These are phyloP conservation scores for Penicillium sp. DNA, from an alignment of 2,329 filamentous ascomycete species.

Conservation along the genomic window DNA sequence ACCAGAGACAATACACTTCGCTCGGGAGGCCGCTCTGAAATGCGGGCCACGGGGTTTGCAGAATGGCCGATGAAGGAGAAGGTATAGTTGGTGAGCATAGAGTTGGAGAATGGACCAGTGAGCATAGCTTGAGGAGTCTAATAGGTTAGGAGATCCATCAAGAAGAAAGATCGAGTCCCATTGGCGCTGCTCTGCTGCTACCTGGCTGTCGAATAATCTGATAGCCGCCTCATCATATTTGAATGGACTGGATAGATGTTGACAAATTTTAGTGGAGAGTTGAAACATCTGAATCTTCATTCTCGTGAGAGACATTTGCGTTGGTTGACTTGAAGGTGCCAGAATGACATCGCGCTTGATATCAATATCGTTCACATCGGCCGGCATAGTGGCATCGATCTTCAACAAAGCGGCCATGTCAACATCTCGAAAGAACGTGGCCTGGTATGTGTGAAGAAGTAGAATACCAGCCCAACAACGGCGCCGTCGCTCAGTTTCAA, in stretches of 20 bases:
- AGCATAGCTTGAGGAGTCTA: slow-evolving; percentile 24
- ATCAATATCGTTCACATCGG: slow-evolving; percentile 26
- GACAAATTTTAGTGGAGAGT: slow-evolving; percentile 28
- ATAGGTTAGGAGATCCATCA: slow-evolving; percentile 14
- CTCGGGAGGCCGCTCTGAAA: slow-evolving; percentile 10
- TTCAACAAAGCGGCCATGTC: slow-evolving; percentile 25
- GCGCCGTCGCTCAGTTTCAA: slow-evolving; percentile 28
- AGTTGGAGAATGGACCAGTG: slow-evolving; percentile 30
- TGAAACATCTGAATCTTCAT: slow-evolving; percentile 30
- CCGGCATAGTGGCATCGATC: slow-evolving; percentile 19
- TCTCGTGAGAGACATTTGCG: slow-evolving; percentile 33
- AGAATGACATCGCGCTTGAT: slow-evolving; percentile 11
- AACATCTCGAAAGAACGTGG: slow-evolving; percentile 23
- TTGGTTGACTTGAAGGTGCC: slow-evolving; percentile 17
- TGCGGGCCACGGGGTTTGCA: slow-evolving; percentile 3
- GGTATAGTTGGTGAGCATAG: slow-evolving; percentile 32
- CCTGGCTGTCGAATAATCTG: slow-evolving; percentile 8
- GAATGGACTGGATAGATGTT: slow-evolving; percentile 9
- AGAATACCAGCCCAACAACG: slow-evolving; percentile 34
- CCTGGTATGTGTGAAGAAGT: slow-evolving; percentile 33
- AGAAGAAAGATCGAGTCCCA: slow-evolving; percentile 19
- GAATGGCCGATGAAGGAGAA: slow-evolving; percentile 30
- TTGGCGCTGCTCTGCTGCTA: slow-evolving; percentile 17
- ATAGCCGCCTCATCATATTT: slow-evolving; percentile 9
- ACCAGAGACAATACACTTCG: slow-evolving; percentile 22